These are phyloP conservation scores for Stylosanthes scabra DNA, from an alignment of 331 rosid genomes.

Conservation along the genomic window DNA sequence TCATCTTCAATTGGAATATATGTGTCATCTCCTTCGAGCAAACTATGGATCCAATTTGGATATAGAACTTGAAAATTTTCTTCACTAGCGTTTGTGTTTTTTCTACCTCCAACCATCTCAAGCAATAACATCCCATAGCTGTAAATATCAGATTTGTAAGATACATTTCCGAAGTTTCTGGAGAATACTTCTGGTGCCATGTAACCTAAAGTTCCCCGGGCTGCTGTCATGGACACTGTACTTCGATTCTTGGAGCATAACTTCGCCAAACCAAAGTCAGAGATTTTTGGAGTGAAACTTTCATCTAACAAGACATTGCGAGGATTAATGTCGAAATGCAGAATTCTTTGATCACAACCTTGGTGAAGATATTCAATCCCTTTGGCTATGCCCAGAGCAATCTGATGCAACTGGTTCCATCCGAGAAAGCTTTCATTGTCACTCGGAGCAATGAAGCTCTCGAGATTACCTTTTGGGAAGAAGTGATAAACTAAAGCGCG, in stretches of 20 bases:
- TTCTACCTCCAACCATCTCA: too few species aligned
- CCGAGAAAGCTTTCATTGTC: slow-evolving; percentile 6
- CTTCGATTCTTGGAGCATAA: slow-evolving; percentile 22
- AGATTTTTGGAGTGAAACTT: background rate
- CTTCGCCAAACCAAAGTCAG: slow-evolving; percentile 23
- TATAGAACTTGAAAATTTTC: too few species aligned
- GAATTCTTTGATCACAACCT: too few species aligned
- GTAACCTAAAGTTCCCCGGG: background rate
- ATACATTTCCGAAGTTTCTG: too few species aligned
- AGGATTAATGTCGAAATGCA: slow-evolving; percentile 18
- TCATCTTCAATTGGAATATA: too few species aligned
- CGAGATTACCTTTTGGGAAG: slow-evolving; percentile 42
- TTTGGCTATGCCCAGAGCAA: slow-evolving; percentile 23
- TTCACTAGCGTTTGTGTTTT: too few species aligned
- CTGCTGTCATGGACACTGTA: slow-evolving; percentile 9
- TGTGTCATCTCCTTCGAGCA: too few species aligned
- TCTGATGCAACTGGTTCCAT: slow-evolving; percentile 6
- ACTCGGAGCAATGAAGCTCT: slow-evolving; percentile 22
- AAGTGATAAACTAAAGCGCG: slow-evolving; percentile 42
- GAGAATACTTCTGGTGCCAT: too few species aligned
- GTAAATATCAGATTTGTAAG: too few species aligned
- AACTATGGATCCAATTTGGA: too few species aligned
- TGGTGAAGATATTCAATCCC: slow-evolving; percentile 29
- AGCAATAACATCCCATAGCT: too few species aligned
- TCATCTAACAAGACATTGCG: slow-evolving; percentile 11